A percentile compares a stretch with the other conserved stretches of the same genome.
These are phyloP conservation scores for Lepraria neglecta DNA, from an alignment of 495 filamentous ascomycete genomes.

Conservation along the genomic window DNA sequence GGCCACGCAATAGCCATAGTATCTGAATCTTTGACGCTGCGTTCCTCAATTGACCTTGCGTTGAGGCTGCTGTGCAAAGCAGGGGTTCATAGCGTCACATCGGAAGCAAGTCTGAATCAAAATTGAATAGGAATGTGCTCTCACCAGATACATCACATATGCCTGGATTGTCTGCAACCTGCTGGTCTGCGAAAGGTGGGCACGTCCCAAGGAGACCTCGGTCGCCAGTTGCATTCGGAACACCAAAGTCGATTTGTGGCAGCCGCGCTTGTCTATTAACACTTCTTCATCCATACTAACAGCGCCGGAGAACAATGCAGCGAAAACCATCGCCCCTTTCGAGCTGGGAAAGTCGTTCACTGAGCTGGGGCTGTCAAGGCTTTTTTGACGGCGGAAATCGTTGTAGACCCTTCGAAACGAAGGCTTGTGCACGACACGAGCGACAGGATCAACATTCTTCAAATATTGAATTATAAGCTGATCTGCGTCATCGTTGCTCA, in stretches of 20 bases:
- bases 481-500: constrained; percentile 49
- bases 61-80: neutral
- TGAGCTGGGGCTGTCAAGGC: constrained; percentile 39
- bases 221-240: constrained; percentile 56
- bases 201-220: constrained; percentile 57
- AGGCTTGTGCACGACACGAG: constrained; percentile 56
- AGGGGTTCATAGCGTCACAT: neutral
- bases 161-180: constrained; percentile 66
- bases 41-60: neutral
- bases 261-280: constrained; percentile 44
- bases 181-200: constrained; percentile 63
- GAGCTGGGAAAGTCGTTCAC: constrained; percentile 52
- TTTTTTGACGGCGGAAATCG: constrained; percentile 45
- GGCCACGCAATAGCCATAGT: too few relatives aligned
- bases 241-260: constrained; percentile 46
- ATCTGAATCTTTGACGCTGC: neutral
- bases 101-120: neutral
- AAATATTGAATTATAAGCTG: constrained; percentile 43
- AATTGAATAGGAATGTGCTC: constrained; percentile 13
- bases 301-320: constrained; percentile 59
- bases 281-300: constrained; percentile 55
- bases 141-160: constrained; percentile 44
- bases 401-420: constrained; percentile 57
- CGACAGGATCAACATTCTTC: constrained; percentile 57
- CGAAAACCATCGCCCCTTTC: constrained; percentile 59